Evolutionary conservation across 257 asterid genomes (phyloP), one percentile per base, ranked within the genome.

Genomic region (Coffea eugenioides): DNA sequence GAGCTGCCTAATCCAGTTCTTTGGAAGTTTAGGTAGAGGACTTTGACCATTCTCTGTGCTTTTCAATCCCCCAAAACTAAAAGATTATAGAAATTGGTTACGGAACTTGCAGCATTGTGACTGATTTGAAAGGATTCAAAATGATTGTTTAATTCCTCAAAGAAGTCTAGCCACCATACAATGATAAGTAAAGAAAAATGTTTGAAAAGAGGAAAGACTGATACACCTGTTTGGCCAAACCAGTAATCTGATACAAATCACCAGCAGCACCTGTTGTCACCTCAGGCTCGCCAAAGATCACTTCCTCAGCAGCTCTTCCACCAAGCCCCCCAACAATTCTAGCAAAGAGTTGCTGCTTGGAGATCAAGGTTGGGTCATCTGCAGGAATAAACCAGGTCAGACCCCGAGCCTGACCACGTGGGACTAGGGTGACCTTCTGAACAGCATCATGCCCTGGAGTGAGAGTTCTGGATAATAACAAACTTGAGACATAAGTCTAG

Each of bases 371-470:
- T 13, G 98, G 99, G 79, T 96, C 99, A 76, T 96, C 99, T 13
- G 94, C 86, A 79, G 98, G 99, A 79, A 96, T 94, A 83, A 96
- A 96, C 99, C 99, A 96, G 70, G 99, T 96, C 88, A 96, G 83
- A 74, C 99, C 99, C 73, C 97, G 95, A 39, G 99, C 99, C 78
- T 92, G 99, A 78, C 98, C 99, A 80, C 99, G 97, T 12, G 99
- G 99, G 61, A 96, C 79, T 80, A 96, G 82, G 80, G 98, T 96
- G 68, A 96, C 98, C 86, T 96, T 96, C 84, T 94, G 99, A 66
- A 96, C 99, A 16, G 98, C 84, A 84, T 96, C 99, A 69, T 96
- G 99, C 73, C 99, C 99, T 11, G 98, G 97, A 62, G 99, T 92
- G 16, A 94, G 91, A 73, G 98, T 94, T 82, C 98, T 96, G 94